These are phyloP conservation scores for Podospora pseudocomata DNA, from an alignment of 495 filamentous ascomycete genomes.

Conservation along the genomic window DNA sequence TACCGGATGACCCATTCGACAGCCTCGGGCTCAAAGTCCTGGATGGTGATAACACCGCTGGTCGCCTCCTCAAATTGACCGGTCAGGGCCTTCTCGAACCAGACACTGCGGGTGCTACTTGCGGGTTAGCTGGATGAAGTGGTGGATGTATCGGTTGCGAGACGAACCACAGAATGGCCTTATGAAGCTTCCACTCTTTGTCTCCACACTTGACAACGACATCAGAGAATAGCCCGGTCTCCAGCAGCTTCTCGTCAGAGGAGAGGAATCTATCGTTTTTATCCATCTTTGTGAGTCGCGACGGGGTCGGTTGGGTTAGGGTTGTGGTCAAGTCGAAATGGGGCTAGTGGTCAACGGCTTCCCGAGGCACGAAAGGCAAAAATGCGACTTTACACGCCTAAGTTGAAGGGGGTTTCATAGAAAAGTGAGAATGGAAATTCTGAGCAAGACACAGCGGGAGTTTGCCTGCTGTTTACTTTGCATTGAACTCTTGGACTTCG, in stretches of 20 bases:
- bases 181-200: conserved; percentile 29
- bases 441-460: no score
- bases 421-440: no score
- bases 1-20: conserved; percentile 27
- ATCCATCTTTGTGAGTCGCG: conserved; percentile 13
- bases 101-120: conserved; percentile 22
- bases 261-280: conserved; percentile 13
- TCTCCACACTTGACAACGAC: conserved; percentile 25
- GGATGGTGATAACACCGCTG: conserved; percentile 22
- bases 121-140: neutral
- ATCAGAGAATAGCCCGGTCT: conserved; percentile 29
- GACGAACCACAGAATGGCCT: conserved; percentile 27
- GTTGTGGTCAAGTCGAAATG: neutral
- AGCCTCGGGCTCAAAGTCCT: conserved; percentile 21
- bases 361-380: no score
- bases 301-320: neutral
- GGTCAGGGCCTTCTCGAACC: conserved; percentile 30
- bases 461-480: no score
- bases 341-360: no score
- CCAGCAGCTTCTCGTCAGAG: conserved; percentile 22
- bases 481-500: no score
- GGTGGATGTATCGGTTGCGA: neutral
- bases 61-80: conserved; percentile 26
- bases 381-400: no score
- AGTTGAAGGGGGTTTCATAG: no score